Evolutionary conservation across 805 yeast genomes (phyloP).

Genomic region (Saccharomycopsis sp.): DNA sequence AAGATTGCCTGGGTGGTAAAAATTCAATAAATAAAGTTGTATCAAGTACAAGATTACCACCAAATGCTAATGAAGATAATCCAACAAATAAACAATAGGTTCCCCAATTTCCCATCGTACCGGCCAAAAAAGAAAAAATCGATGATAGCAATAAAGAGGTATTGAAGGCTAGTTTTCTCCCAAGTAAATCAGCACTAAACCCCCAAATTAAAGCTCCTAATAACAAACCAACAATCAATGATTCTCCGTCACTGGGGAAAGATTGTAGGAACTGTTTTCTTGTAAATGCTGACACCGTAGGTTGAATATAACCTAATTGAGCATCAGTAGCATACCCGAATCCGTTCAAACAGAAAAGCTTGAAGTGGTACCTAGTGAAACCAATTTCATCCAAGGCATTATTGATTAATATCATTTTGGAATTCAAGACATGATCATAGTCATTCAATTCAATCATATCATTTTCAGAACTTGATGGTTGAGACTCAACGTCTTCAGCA

Average conservation of each 20-base stretch:
- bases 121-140: slow-evolving; percentile 41
- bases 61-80: slow-evolving; percentile 36
- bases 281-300: slow-evolving; percentile 35
- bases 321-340: slow-evolving; percentile 49
- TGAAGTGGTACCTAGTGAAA: slow-evolving; percentile 43
- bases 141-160: slow-evolving; percentile 38
- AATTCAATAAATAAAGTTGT: slow-evolving; percentile 44
- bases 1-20: slow-evolving; percentile 40
- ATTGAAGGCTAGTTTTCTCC: slow-evolving; percentile 43
- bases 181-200: slow-evolving; percentile 43
- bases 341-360: slow-evolving; percentile 41
- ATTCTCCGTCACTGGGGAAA: slow-evolving; percentile 35
- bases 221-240: slow-evolving; percentile 41
- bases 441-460: slow-evolving; percentile 14
- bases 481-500: background rate
- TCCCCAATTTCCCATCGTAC: slow-evolving; percentile 39
- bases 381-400: slow-evolving; percentile 49
- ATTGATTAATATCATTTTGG: slow-evolving; percentile 35
- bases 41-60: slow-evolving; percentile 49
- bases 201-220: slow-evolving; percentile 50
- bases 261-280: slow-evolving; percentile 36
- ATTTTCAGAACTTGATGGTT: background rate
- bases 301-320: slow-evolving; percentile 37
- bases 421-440: slow-evolving; percentile 28
- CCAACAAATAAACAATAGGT: slow-evolving; percentile 41